These are phyloP conservation scores for Kuraishia floccosa DNA, from an alignment of 805 yeast genomes.

Conservation along the genomic window DNA sequence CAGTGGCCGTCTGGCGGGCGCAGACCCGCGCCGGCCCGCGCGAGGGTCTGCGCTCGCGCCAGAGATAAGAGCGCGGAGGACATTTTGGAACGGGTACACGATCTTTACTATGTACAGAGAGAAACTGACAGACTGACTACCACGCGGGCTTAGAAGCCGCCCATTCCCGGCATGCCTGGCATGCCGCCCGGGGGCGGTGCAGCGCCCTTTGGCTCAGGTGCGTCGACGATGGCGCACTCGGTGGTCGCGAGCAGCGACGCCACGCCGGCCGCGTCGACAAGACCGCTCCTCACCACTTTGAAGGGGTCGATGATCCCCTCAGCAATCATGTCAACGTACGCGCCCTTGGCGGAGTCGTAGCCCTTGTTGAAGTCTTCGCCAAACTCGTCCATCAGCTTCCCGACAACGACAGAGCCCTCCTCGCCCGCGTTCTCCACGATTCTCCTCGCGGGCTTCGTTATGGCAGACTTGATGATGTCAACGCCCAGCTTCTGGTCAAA, in stretches of 20 bases:
- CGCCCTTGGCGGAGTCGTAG: slow-evolving; percentile 86
- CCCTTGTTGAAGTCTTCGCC: slow-evolving; percentile 79
- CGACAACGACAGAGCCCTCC: slow-evolving; percentile 94
- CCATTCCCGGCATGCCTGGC: slow-evolving; percentile 45
- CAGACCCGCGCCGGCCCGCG: too few species aligned
- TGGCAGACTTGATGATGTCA: slow-evolving; percentile 83
- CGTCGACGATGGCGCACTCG: slow-evolving; percentile 96
- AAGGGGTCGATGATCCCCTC: slow-evolving; percentile 98
- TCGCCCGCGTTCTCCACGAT: slow-evolving; percentile 96
- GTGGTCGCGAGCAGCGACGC: slow-evolving; percentile 96
- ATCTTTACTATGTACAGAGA: too few species aligned
- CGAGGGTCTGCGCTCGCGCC: too few species aligned
- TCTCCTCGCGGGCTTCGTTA: slow-evolving; percentile 90
- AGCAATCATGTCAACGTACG: slow-evolving; percentile 90
- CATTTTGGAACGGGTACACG: too few species aligned
- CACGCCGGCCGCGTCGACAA: slow-evolving; percentile 95
- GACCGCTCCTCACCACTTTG: slow-evolving; percentile 93
- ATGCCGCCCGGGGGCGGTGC: slow-evolving; percentile 52
- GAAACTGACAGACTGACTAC: too few species aligned
- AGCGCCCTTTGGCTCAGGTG: slow-evolving; percentile 68
- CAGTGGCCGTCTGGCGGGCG: too few species aligned
- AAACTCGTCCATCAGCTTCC: slow-evolving; percentile 56
- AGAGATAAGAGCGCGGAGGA: too few species aligned
- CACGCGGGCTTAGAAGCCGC: slow-evolving; percentile 1
- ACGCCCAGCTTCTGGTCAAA: slow-evolving; percentile 97